A percentile compares a stretch with the other conserved stretches of the same genome.
phyloP scores from a whole-genome alignment of 2,329 filamentous ascomycete genomes.

The Coniochaeta hoffmannii region DNA sequence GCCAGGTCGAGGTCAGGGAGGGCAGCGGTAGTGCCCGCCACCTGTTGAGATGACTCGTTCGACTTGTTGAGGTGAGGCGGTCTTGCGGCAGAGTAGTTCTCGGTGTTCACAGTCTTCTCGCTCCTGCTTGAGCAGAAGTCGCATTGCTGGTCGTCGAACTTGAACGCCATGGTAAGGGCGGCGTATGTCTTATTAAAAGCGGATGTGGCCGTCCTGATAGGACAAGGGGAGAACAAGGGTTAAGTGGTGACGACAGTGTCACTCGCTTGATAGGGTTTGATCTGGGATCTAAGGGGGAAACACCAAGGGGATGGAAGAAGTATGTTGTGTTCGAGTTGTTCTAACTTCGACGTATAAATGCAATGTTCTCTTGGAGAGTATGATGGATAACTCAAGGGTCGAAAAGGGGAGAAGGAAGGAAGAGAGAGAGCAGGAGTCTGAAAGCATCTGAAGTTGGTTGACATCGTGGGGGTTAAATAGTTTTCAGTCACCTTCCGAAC shows the following conservation, averaged over 20 bases:
- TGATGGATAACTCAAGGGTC: neutral
- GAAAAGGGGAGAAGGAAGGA: neutral
- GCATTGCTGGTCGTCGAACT: slow-evolving; percentile 4
- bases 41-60: slow-evolving; percentile 13
- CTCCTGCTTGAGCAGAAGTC: neutral
- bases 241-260: neutral
- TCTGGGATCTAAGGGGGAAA: neutral
- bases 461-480: neutral
- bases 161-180: neutral
- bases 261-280: neutral
- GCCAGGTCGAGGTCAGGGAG: neutral
- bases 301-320: neutral
- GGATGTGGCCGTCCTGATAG: neutral
- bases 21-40: slow-evolving; percentile 9
- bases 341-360: neutral
- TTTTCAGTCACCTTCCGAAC: neutral
- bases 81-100: slow-evolving; percentile 6
- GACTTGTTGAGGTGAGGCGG: slow-evolving; percentile 14
- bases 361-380: neutral
- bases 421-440: neutral
- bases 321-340: neutral
- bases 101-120: slow-evolving; percentile 8
- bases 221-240: neutral
- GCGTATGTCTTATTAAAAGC: neutral
- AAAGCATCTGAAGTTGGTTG: neutral